Percentiles rank a stretch among this genome's conserved stretches.
phyloP scores from a whole-genome alignment of 768 basidiomycete genomes.

The Termitomyces heimii region DNA sequence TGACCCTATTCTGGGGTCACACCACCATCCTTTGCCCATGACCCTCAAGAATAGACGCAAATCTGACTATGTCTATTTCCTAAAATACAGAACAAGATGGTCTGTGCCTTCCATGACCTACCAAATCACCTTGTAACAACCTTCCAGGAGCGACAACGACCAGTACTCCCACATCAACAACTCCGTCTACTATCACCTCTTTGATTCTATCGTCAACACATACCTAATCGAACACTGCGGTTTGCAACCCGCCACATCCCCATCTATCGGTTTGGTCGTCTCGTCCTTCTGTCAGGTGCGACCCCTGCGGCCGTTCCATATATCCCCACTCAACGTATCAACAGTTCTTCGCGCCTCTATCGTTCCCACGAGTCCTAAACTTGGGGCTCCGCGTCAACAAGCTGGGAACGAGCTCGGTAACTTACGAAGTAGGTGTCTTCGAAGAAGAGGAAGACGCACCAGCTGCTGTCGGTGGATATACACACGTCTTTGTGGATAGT shows the following conservation, averaged over 20 bases:
- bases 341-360: slow-evolving; percentile 66
- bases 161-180: slow-evolving; percentile 83
- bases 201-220: slow-evolving; percentile 78
- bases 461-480: slow-evolving; percentile 56
- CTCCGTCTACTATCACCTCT: slow-evolving; percentile 72
- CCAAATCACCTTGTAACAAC: not conserved
- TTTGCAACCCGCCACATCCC: slow-evolving; percentile 42
- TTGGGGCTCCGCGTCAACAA: slow-evolving; percentile 64
- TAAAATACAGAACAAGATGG: slow-evolving; percentile 69
- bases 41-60: slow-evolving; percentile 34
- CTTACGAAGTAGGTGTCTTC: slow-evolving; percentile 79
- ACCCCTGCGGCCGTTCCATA: not conserved
- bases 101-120: slow-evolving; percentile 20
- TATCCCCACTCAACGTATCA: not conserved
- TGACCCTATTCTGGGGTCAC: slow-evolving; percentile 15
- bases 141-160: slow-evolving; percentile 76
- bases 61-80: slow-evolving; percentile 52
- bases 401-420: slow-evolving; percentile 70
- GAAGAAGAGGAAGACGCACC: slow-evolving; percentile 33
- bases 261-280: slow-evolving; percentile 69
- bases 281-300: slow-evolving; percentile 66
- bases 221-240: slow-evolving; percentile 67
- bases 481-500: slow-evolving; percentile 78
- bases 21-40: not conserved
- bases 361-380: slow-evolving; percentile 67